Evolutionary conservation across 1,284 basidiomycete genomes (phyloP), one percentile per base, ranked within the genome.

Genomic region (Jaminaea rosea): DNA sequence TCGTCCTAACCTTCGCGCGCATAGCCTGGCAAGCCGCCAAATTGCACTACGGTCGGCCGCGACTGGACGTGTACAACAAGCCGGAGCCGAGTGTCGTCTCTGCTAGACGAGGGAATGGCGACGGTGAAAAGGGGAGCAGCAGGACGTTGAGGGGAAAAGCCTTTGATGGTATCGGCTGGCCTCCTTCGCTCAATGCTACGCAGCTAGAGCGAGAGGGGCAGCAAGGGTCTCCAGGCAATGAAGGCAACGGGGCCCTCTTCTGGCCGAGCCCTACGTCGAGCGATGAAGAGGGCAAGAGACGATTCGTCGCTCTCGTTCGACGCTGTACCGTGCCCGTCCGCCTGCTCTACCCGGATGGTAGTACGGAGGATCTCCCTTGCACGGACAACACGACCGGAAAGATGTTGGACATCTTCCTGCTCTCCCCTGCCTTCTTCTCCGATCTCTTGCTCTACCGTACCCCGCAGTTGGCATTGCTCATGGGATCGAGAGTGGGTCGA

Each of bases 11-110:
- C 0, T 76, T 82, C 46, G 76, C 79, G 1, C 77, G 85, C n/a
- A 87, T 87, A 48, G 69, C 83, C 2, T 82, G 79, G 49, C 78
- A 85, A 49, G 85, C 86, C 0, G 81, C 78, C 72, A 78, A 79
- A n/a, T 70, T 87, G 47, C 85, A 87, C 65, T 86, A 84, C 62
- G 56, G 65, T 21, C 83, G 83, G 62, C n/a, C n/a, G n/a, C 73
- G 78, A 3, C 76, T 87, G 4, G 78, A 80, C 51, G 80, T 86
- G 0, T 85, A 80, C 59, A 77, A 81, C 11, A 76, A 84, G 3
- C 85, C 85, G 0, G 85, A 86, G 13, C 29, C 26, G 28, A 32
- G n/a, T 21, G 46, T 29, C 10, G 37, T 41, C 10, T 21, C 15
- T 10, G 37, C 37, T 17, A 17, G 9, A 41, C 37, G 37, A 10